Evolutionary conservation across 495 filamentous ascomycete genomes (phyloP).

Genomic region (Aspergillus ellipticus): DNA sequence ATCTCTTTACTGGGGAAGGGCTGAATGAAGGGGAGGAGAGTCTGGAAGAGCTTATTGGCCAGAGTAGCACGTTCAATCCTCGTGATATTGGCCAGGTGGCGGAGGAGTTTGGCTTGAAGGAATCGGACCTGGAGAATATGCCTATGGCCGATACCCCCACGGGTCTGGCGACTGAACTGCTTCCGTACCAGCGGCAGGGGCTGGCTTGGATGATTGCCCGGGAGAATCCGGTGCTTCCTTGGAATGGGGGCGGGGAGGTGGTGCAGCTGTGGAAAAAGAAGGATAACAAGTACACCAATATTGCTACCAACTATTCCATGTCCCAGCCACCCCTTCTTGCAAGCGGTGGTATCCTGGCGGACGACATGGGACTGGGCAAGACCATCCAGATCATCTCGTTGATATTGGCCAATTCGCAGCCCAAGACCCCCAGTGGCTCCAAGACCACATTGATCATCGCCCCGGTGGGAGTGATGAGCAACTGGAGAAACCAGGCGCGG

Average conservation of each 20-base stretch:
- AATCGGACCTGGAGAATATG: slow-evolving; percentile 68
- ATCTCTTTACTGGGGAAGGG: slow-evolving; percentile 26
- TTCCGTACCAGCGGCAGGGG: slow-evolving; percentile 82
- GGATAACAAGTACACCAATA: slow-evolving; percentile 58
- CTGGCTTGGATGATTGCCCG: slow-evolving; percentile 78
- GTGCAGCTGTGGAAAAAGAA: slow-evolving; percentile 78
- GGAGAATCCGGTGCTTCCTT: slow-evolving; percentile 67
- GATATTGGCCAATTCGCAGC: slow-evolving; percentile 59
- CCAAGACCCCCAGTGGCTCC: slow-evolving; percentile 30
- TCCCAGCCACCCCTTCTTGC: slow-evolving; percentile 55
- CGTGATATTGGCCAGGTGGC: slow-evolving; percentile 64
- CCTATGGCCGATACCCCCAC: slow-evolving; percentile 67
- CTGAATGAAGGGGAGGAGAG: slow-evolving; percentile 28
- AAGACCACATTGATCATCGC: slow-evolving; percentile 76
- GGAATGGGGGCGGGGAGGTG: slow-evolving; percentile 54
- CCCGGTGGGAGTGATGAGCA: slow-evolving; percentile 86
- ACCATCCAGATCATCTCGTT: slow-evolving; percentile 84
- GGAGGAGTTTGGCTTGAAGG: slow-evolving; percentile 63
- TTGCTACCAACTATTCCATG: slow-evolving; percentile 72
- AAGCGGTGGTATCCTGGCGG: slow-evolving; percentile 81
- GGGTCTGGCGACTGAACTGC: slow-evolving; percentile 58
- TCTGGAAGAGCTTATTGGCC: slow-evolving; percentile 61
- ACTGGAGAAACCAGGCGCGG: slow-evolving; percentile 81
- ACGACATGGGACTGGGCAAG: slow-evolving; percentile 96
- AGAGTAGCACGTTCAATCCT: slow-evolving; percentile 67